Evolutionary conservation across 257 asterid species (phyloP).

Genomic region (Solanum bukasovii): DNA sequence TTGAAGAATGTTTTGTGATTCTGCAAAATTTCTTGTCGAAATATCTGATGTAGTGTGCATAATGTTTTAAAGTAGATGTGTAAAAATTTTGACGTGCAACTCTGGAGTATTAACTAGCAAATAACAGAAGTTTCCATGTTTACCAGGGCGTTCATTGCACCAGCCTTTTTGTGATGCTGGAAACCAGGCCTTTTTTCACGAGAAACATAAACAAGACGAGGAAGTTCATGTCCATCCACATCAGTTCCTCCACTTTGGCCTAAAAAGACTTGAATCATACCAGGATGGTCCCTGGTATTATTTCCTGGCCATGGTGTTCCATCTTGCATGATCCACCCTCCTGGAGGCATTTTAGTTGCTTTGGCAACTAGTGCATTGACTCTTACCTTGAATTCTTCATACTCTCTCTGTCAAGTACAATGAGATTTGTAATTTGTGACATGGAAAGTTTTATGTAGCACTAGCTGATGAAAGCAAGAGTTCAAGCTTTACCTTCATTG

Average conservation of each 20-base stretch:
- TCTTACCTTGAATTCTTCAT: conserved; percentile 88
- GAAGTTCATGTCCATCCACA: conserved; percentile 85
- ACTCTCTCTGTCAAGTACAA: conserved; percentile 65
- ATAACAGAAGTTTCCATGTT: conserved; percentile 8
- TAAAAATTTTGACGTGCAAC: not conserved
- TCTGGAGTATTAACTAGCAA: not conserved
- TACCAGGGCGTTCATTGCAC: conserved; percentile 98
- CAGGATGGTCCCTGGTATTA: conserved; percentile 95
- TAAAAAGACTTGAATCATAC: conserved; percentile 96
- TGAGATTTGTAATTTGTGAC: not conserved
- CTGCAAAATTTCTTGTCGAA: not conserved
- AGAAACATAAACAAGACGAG: conserved; percentile 93
- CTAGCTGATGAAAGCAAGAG: not conserved
- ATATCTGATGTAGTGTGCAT: not conserved
- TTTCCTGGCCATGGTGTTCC: conserved; percentile 99
- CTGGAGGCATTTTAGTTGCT: conserved; percentile 82
- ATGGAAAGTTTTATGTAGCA: not conserved
- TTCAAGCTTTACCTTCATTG: conserved; percentile 69
- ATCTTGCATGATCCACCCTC: conserved; percentile 98
- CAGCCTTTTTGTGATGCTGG: conserved; percentile 96
- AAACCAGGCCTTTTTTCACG: conserved; percentile 99
- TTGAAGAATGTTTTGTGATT: not conserved
- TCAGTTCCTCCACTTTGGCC: conserved; percentile 95
- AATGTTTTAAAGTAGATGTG: not conserved
- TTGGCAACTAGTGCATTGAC: conserved; percentile 90